Base-by-base conservation (phyloP, 1,139 yeast genomes). In the Debaryomyces coudertii region DNA sequence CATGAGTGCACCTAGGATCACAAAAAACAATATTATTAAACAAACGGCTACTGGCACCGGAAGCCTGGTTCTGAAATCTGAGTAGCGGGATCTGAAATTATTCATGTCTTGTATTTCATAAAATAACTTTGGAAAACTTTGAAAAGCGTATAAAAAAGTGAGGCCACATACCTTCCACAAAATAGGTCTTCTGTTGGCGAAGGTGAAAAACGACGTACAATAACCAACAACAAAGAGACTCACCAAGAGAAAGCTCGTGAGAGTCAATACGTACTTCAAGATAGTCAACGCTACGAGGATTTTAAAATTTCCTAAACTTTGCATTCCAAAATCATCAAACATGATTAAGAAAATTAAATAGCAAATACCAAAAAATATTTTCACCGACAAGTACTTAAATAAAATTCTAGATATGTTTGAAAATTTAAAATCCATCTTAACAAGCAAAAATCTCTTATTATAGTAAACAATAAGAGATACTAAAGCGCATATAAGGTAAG, bases 221-320 rank as follows among this genome's bases (percentile, higher is more conserved):
- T 40, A 40, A 6, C 43, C 43, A 22, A 31, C 24, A 24, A 29
- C 43, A 24, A 40, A 40, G 9, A 40, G 35, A 4, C 14, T 15
- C 29, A 40, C 43, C 9, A 40, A 31, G 5, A 9, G 14, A 16
- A 40, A 33, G 8, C 25, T 31, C 7, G 31, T 7, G 5, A 40
- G 12, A 9, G 7, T 8, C n/a, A 40, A 34, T 2, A 24, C 7
- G 16, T 40, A 31, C 15, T 40, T 40, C 9, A 25, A 22, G 2
- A 24, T 7, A 15, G 33, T 28, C 14, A 37, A 18, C 11, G n/a
- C 5, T 1, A 28, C 16, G n/a, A 37, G 5, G 6, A 29, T 11
- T n/a, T 15, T 29, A 14, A 7, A 29, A 7, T 29, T 15, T 14
- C 33, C 33, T 11, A 29, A 29, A 6, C 7, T 16, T 2, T 7